phyloP scores from a whole-genome alignment of 108 stramenopile species.

The Skeletonema tropicum region DNA sequence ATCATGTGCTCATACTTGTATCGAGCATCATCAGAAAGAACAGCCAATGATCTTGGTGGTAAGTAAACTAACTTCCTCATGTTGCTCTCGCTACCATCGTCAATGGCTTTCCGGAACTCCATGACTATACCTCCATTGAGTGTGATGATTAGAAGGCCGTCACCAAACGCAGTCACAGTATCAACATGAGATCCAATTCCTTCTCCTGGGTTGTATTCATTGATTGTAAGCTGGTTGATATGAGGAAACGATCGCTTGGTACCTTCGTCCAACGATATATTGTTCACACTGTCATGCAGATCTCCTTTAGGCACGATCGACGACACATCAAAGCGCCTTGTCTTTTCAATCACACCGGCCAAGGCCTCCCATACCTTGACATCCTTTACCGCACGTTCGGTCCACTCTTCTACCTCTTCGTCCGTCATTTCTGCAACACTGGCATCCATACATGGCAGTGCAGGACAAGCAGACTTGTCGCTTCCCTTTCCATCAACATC shows the following conservation, averaged over 20 bases:
- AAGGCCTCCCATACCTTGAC: conserved; percentile 77
- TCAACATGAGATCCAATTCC: conserved; percentile 92
- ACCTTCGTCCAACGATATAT: background rate
- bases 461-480: conserved; percentile 25
- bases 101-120: conserved; percentile 74
- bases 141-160: conserved; percentile 82
- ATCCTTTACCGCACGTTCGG: conserved; percentile 36
- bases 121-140: conserved; percentile 83
- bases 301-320: background rate
- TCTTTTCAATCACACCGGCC: conserved; percentile 71
- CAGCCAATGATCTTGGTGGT: conserved; percentile 70
- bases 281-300: conserved; percentile 6
- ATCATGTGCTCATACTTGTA: conserved; percentile 91
- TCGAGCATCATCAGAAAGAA: conserved; percentile 79
- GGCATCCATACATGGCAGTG: conserved; percentile 23
- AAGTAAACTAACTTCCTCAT: conserved; percentile 73
- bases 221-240: conserved; percentile 87
- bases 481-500: conserved; percentile 15
- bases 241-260: conserved; percentile 35
- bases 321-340: conserved; percentile 52
- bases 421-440: conserved; percentile 24
- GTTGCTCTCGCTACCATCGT: conserved; percentile 1
- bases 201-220: conserved; percentile 83
- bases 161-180: conserved; percentile 85
- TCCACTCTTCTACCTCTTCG: conserved; percentile 51